A percentile compares a stretch with the other conserved stretches of the same genome.
Conservation (phyloP, 768 basidiomycete genomes). For the Lactarius sp. region DNA sequence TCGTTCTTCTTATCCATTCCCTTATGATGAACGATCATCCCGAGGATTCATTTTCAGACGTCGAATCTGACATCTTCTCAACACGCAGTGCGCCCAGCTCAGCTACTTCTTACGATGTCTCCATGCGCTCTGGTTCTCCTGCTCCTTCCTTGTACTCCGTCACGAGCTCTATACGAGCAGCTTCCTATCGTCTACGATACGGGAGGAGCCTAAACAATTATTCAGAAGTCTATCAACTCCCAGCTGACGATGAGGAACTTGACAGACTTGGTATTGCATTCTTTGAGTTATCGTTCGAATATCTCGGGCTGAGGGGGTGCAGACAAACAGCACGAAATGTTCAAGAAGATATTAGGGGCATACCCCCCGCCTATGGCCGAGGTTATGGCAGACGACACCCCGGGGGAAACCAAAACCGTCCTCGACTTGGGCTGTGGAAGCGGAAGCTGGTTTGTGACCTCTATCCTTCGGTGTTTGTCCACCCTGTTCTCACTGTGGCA, state of each 20-base stretch:
- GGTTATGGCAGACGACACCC: conserved; percentile 54
- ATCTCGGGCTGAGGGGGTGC: conserved; percentile 16
- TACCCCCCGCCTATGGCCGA: conserved; percentile 56
- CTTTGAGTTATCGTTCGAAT: not conserved
- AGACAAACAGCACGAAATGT: conserved; percentile 68
- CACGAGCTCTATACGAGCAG: conserved; percentile 55
- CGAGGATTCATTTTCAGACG: conserved; percentile 38
- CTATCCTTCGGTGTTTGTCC: not conserved
- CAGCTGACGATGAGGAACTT: conserved; percentile 75
- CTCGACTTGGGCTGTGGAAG: conserved; percentile 79
- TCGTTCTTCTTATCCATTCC: conserved; percentile 9
- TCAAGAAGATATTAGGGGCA: conserved; percentile 60
- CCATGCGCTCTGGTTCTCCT: conserved; percentile 63
- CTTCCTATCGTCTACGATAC: conserved; percentile 58
- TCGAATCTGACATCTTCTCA: conserved; percentile 44
- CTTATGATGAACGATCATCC: conserved; percentile 22
- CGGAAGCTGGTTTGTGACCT: conserved; percentile 57
- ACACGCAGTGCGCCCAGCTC: conserved; percentile 43
- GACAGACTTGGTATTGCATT: conserved; percentile 51
- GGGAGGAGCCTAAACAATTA: conserved; percentile 71
- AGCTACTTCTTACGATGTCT: conserved; percentile 52
- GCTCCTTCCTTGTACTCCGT: conserved; percentile 64
- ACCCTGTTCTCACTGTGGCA: conserved; percentile 14
- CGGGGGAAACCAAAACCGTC: conserved; percentile 54
- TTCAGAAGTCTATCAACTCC: conserved; percentile 72